These are phyloP conservation scores for Rhododendron mucronatum DNA, from an alignment of 148 eudicot genomes.

Conservation along the genomic window DNA sequence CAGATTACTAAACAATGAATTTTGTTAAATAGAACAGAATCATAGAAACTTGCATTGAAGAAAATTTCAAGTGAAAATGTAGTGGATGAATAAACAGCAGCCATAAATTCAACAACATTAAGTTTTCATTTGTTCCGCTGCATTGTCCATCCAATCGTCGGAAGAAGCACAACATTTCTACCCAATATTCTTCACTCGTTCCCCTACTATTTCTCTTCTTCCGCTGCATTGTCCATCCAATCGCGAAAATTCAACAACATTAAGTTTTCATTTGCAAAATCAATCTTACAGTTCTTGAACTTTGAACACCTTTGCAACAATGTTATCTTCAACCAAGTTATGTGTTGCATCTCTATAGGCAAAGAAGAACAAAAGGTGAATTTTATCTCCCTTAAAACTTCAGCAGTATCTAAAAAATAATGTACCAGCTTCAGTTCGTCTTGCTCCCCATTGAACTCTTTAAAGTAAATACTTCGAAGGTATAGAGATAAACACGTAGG, in stretches of 20 bases:
- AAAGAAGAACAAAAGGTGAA: not conserved
- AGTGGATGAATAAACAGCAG: not conserved
- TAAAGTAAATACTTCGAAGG: not conserved
- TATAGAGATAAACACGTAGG: not conserved
- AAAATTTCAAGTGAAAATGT: not conserved
- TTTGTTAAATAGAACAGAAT: not conserved
- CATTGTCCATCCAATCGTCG: no score
- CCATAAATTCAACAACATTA: no score
- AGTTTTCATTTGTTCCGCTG: no score
- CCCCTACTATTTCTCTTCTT: not conserved
- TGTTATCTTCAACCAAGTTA: not conserved
- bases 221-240: not conserved
- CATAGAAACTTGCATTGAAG: not conserved
- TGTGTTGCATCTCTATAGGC: not conserved
- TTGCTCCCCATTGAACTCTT: not conserved
- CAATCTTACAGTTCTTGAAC: not conserved
- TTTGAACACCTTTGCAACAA: not conserved
- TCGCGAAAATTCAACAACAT: not conserved
- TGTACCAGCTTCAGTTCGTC: not conserved
- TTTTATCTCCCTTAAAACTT: not conserved
- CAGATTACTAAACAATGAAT: not conserved
- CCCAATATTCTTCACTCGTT: not conserved
- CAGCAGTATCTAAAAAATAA: not conserved
- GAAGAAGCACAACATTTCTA: not conserved
- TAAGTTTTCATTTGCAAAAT: not conserved